Conservation (phyloP, 2,329 filamentous ascomycete species). For the Exophiala oligosperma region DNA sequence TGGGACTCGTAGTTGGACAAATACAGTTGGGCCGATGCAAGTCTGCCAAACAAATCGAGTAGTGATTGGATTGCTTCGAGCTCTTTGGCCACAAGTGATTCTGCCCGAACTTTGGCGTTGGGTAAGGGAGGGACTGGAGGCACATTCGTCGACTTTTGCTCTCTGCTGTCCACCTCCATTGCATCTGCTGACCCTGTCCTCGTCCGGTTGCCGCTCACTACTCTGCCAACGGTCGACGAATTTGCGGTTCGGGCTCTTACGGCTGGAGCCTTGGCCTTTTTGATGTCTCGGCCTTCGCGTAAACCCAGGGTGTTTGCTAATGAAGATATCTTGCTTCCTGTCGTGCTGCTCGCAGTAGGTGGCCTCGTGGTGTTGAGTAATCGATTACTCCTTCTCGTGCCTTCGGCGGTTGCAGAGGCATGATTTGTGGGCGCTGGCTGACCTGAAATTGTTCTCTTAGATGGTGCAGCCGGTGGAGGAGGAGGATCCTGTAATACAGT, state of each 20-base stretch:
- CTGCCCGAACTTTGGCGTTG: constrained; percentile 34
- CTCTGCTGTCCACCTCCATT: constrained; percentile 69
- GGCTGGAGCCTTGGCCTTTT: constrained; percentile 77
- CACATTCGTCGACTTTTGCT: constrained; percentile 44
- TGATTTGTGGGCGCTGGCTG: constrained; percentile 57
- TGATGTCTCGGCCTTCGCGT: constrained; percentile 70
- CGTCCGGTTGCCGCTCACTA: constrained; percentile 89
- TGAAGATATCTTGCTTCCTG: constrained; percentile 59
- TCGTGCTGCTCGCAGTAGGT: constrained; percentile 40
- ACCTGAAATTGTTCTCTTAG: constrained; percentile 88
- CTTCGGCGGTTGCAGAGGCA: constrained; percentile 59
- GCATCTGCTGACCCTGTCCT: constrained; percentile 58
- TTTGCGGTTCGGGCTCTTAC: constrained; percentile 66
- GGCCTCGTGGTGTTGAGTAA: constrained; percentile 71
- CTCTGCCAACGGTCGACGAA: constrained; percentile 73
- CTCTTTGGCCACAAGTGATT: constrained; percentile 50
- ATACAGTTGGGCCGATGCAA: constrained; percentile 77
- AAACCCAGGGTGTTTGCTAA: constrained; percentile 58
- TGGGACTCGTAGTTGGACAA: constrained; percentile 76
- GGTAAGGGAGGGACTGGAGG: constrained; percentile 32
- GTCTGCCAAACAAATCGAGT: constrained; percentile 76
- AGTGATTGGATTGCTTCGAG: constrained; percentile 76
- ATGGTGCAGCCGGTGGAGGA: constrained; percentile 46
- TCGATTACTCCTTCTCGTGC: constrained; percentile 65
- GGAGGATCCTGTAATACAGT: constrained; percentile 32